These are phyloP conservation scores for Galerina sulciceps DNA, from an alignment of 768 basidiomycete species.

Conservation along the genomic window DNA sequence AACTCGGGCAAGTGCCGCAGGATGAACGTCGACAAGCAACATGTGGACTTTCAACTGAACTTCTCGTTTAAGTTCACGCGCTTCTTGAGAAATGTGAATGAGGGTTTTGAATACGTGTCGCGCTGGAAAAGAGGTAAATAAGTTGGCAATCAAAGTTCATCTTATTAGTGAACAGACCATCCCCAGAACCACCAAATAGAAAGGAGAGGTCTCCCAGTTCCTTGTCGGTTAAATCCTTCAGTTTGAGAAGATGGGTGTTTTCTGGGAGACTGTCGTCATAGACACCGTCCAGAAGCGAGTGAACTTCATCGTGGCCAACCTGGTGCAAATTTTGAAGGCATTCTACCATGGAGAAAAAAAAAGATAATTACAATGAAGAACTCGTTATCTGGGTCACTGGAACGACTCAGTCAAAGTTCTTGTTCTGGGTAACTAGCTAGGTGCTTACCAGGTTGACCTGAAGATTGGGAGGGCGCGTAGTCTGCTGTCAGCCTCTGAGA, in stretches of 20 bases:
- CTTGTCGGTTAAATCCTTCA: background rate
- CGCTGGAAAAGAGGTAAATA: background rate
- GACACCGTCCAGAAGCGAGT: background rate
- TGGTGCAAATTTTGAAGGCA: background rate
- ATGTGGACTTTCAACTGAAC: background rate
- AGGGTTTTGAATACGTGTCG: constrained; percentile 9
- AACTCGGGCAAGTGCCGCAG: background rate
- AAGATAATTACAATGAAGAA: background rate
- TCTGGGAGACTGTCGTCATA: background rate
- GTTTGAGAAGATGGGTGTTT: background rate
- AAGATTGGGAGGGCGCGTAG: too few species aligned
- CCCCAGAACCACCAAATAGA: constrained; percentile 13
- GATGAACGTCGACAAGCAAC: constrained; percentile 4
- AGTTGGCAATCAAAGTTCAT: background rate
- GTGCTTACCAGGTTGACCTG: too few species aligned
- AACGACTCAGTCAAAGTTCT: too few species aligned
- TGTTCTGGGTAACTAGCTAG: too few species aligned
- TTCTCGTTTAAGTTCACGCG: background rate
- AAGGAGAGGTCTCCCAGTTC: background rate
- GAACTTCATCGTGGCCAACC: constrained; percentile 3
- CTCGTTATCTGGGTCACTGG: constrained; percentile 1
- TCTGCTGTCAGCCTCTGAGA: too few species aligned
- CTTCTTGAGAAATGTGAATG: background rate
- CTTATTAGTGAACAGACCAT: background rate
- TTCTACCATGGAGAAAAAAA: too few species aligned